Percentiles rank a stretch among this genome's conserved stretches.
phyloP scores from a whole-genome alignment of 176 grass and related monocot species.

The Tuctoria greenei region DNA sequence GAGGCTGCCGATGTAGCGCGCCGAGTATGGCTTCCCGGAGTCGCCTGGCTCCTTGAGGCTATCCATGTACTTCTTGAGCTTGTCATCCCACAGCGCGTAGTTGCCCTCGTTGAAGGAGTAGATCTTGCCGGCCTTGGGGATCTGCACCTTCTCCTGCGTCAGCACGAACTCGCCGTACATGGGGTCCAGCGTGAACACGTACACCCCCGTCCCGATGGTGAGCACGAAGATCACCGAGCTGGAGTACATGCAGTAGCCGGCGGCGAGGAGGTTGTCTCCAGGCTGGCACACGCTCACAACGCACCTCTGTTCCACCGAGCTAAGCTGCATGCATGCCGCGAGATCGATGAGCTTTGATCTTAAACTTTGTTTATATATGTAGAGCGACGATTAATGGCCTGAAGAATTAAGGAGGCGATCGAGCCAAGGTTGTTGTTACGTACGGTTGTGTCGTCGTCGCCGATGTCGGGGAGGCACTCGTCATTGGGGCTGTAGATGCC shows the following conservation, averaged over 20 bases:
- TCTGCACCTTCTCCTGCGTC: slow-evolving; percentile 88
- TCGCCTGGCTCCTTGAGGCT: slow-evolving; percentile 91
- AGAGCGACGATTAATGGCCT: no score
- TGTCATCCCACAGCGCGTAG: slow-evolving; percentile 95
- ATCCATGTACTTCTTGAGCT: slow-evolving; percentile 93
- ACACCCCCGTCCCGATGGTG: slow-evolving; percentile 86
- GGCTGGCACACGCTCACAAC: slow-evolving; percentile 98
- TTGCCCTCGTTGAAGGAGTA: slow-evolving; percentile 98
- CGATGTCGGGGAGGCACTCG: slow-evolving; percentile 70
- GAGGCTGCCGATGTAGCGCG: slow-evolving; percentile 97
- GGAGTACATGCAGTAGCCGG: slow-evolving; percentile 99
- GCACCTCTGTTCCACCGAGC: slow-evolving; percentile 67
- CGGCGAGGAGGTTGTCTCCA: slow-evolving; percentile 82
- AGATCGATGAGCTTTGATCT: background rate
- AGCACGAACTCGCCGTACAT: slow-evolving; percentile 99
- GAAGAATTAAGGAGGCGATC: background rate
- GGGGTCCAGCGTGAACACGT: slow-evolving; percentile 93
- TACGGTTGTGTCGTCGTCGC: slow-evolving; percentile 48
- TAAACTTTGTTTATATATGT: background rate
- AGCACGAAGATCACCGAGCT: slow-evolving; percentile 98
- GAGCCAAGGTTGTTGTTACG: background rate
- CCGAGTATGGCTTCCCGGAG: slow-evolving; percentile 92
- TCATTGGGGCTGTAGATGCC: slow-evolving; percentile 96
- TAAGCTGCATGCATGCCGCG: slow-evolving; percentile 47
- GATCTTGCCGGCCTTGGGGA: slow-evolving; percentile 83